Percentiles rank a stretch among this genome's conserved stretches.
Evolutionary conservation across 78 protist species (phyloP).

Genomic region (Andalucia godoyi): DNA sequence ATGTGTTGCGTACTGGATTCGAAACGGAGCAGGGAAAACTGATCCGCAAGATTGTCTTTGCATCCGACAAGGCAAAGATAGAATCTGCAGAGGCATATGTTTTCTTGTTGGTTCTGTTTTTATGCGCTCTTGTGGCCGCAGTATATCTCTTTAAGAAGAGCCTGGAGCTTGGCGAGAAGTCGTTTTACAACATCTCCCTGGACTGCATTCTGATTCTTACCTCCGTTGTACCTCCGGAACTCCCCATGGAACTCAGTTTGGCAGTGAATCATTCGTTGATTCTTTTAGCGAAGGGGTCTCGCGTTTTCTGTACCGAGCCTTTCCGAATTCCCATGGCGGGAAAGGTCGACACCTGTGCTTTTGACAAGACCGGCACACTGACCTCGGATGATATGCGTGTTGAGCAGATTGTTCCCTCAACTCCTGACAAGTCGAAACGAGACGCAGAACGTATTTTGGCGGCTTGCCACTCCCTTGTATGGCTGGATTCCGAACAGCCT

Average conservation of each 20-base stretch:
- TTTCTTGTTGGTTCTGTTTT: conserved; percentile 76
- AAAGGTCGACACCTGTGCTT: conserved; percentile 84
- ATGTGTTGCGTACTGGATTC: conserved; percentile 75
- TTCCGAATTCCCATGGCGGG: conserved; percentile 99
- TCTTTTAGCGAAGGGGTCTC: conserved; percentile 32
- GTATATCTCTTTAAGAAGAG: conserved; percentile 58
- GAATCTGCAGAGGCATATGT: conserved; percentile 55
- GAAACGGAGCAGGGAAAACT: conserved; percentile 85
- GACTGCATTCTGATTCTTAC: conserved; percentile 83
- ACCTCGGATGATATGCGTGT: conserved; percentile 79
- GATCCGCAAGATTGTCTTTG: conserved; percentile 79
- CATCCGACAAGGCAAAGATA: conserved; percentile 48
- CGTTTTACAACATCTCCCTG: conserved; percentile 66
- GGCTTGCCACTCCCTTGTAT: conserved; percentile 82
- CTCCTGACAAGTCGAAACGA: not conserved
- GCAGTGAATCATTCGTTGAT: conserved; percentile 78
- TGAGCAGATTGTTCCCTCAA: conserved; percentile 47
- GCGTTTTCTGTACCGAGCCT: conserved; percentile 98
- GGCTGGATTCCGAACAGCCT: conserved; percentile 17
- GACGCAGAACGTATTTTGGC: conserved; percentile 28
- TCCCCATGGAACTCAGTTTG: conserved; percentile 95
- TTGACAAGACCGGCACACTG: conserved; percentile 99
- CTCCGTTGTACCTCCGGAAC: conserved; percentile 96
- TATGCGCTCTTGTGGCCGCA: conserved; percentile 77
- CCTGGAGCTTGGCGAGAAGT: conserved; percentile 22